Conservation (phyloP, 192 early-diverging fungal genomes). For the Entomortierella beljakovae region DNA sequence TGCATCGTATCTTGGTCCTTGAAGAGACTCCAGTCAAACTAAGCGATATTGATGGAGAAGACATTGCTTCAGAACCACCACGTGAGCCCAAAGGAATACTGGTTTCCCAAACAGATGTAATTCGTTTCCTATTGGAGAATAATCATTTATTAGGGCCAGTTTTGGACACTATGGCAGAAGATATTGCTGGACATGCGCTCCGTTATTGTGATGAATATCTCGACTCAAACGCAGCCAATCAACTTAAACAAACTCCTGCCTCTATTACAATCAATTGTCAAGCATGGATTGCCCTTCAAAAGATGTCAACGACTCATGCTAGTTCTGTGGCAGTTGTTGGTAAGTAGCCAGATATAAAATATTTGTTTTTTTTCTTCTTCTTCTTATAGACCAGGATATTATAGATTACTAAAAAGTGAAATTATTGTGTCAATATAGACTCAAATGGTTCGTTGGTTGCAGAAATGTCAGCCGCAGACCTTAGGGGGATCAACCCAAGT, state of each 20-base stretch:
- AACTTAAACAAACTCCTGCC: slow-evolving; percentile 26
- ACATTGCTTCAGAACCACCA: slow-evolving; percentile 27
- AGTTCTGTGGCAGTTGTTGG: slow-evolving; percentile 70
- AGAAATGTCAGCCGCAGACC: slow-evolving; percentile 78
- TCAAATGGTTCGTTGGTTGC: slow-evolving; percentile 68
- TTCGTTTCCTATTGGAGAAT: slow-evolving; percentile 60
- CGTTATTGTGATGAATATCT: slow-evolving; percentile 27
- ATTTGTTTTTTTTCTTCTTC: slow-evolving; percentile 3
- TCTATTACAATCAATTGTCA: slow-evolving; percentile 57
- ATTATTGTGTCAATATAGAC: slow-evolving; percentile 41
- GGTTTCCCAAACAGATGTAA: slow-evolving; percentile 65
- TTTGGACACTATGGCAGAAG: slow-evolving; percentile 50
- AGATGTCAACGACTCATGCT: slow-evolving; percentile 56
- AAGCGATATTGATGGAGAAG: slow-evolving; percentile 21
- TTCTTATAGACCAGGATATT: neutral
- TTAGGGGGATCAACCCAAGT: slow-evolving; percentile 74
- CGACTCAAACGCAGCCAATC: neutral
- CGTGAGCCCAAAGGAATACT: slow-evolving; percentile 42
- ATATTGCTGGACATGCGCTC: slow-evolving; percentile 32
- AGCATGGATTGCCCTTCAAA: slow-evolving; percentile 58
- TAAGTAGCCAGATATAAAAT: neutral
- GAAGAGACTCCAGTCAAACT: slow-evolving; percentile 27
- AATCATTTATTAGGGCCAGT: slow-evolving; percentile 65
- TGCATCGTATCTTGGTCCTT: slow-evolving; percentile 64
- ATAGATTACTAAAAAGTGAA: no score